A percentile compares a stretch with the other conserved stretches of the same genome.
Evolutionary conservation across 179 eudicot species (phyloP).

Genomic region (Carnegiea gigantea): DNA sequence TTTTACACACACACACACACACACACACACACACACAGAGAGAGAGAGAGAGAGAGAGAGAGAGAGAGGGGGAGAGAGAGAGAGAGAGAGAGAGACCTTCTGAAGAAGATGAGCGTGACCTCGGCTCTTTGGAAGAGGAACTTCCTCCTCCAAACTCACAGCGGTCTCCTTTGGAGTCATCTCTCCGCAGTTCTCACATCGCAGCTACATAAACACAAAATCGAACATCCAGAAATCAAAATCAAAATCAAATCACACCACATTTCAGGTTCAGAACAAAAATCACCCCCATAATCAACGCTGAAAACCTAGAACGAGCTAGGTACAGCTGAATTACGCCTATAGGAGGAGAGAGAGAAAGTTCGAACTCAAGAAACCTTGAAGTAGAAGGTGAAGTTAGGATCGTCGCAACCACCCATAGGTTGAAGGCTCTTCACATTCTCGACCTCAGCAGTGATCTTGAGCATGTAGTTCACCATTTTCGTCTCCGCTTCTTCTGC

Average conservation of each 20-base stretch:
- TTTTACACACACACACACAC: too few relatives aligned
- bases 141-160: slow-evolving; percentile 59
- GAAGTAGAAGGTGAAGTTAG: slow-evolving; percentile 70
- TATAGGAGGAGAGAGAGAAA: too few relatives aligned
- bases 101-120: slow-evolving; percentile 64
- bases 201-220: slow-evolving; percentile 45
- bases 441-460: slow-evolving; percentile 75
- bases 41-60: slow-evolving; percentile 19
- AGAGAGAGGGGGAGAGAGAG: not conserved
- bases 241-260: not conserved
- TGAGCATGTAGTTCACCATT: slow-evolving; percentile 76
- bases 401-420: slow-evolving; percentile 72
- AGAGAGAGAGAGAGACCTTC: slow-evolving; percentile 49
- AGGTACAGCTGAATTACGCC: not conserved
- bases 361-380: slow-evolving; percentile 42
- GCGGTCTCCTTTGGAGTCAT: slow-evolving; percentile 71
- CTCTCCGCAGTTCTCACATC: slow-evolving; percentile 89
- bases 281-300: not conserved
- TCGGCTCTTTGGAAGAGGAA: slow-evolving; percentile 50
- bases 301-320: slow-evolving; percentile 9
- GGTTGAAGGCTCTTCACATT: slow-evolving; percentile 73
- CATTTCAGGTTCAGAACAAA: not conserved
- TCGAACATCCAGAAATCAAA: not conserved
- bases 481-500: slow-evolving; percentile 13
- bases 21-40: too few relatives aligned